Conservation (phyloP, 148 eudicot species). For the Diospyros lotus region DNA sequence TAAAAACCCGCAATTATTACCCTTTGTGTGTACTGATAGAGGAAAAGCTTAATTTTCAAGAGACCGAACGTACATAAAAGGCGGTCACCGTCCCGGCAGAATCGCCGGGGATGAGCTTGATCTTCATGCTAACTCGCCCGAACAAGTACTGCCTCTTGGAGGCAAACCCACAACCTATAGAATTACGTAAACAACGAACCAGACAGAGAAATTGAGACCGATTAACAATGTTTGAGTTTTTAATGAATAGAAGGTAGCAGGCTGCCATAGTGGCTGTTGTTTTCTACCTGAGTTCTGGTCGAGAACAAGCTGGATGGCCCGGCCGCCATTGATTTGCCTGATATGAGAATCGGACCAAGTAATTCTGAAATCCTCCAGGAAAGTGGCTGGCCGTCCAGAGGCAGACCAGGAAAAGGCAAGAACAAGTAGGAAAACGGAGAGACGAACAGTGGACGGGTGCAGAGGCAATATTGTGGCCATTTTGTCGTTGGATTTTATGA, state of each 20-base stretch:
- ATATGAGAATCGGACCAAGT: conserved; percentile 77
- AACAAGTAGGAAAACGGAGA: conserved; percentile 3
- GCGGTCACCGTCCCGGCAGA: conserved; percentile 96
- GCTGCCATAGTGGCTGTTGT: too few species aligned
- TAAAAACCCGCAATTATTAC: too few species aligned
- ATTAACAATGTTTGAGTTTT: too few species aligned
- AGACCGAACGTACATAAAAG: conserved; percentile 47
- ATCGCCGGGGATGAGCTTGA: conserved; percentile 83
- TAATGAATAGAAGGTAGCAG: too few species aligned
- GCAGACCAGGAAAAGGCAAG: conserved; percentile 16
- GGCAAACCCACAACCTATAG: conserved; percentile 80
- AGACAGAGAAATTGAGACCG: too few species aligned
- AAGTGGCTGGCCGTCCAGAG: conserved; percentile 56
- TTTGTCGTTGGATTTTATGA: background rate
- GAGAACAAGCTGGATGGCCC: conserved; percentile 68
- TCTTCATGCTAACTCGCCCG: conserved; percentile 81
- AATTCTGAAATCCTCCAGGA: conserved; percentile 56
- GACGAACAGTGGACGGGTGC: background rate
- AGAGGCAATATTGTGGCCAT: conserved; percentile 17
- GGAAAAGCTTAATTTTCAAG: background rate
- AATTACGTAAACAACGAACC: too few species aligned
- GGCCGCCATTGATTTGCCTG: conserved; percentile 59
- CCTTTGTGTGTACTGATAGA: too few species aligned
- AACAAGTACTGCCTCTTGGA: conserved; percentile 64
- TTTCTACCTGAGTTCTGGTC: conserved; percentile 71